A percentile compares a stretch with the other conserved stretches of the same genome.
Evolutionary conservation across 108 stramenopile species (phyloP).

Genomic region (Cyclotella choctawhatcheeana): DNA sequence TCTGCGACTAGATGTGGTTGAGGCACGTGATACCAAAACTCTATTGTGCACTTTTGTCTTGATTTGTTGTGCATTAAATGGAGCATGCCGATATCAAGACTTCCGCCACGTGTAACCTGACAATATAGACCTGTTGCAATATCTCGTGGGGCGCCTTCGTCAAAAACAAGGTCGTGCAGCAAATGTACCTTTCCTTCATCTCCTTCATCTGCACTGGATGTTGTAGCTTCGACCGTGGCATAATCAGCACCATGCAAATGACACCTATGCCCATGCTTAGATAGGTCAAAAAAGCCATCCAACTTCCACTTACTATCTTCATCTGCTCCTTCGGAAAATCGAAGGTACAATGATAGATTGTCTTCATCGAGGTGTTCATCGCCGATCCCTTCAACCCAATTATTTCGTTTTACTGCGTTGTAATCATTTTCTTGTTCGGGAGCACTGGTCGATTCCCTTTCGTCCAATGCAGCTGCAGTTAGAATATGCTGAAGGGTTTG

Average conservation of each 20-base stretch:
- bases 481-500: constrained; percentile 79
- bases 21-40: constrained; percentile 87
- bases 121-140: constrained; percentile 64
- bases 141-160: constrained; percentile 58
- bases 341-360: constrained; percentile 82
- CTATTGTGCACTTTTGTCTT: constrained; percentile 77
- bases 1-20: constrained; percentile 47
- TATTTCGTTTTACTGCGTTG: constrained; percentile 38
- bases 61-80: constrained; percentile 61
- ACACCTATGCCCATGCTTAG: constrained; percentile 68
- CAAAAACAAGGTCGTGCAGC: constrained; percentile 83
- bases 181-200: constrained; percentile 84
- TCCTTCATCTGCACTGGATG: constrained; percentile 89
- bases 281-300: constrained; percentile 78
- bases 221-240: constrained; percentile 57
- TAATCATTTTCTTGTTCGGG: constrained; percentile 13
- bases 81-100: constrained; percentile 86
- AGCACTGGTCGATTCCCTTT: constrained; percentile 40
- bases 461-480: constrained; percentile 52
- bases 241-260: constrained; percentile 58
- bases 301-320: constrained; percentile 71
- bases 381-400: constrained; percentile 85
- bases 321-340: constrained; percentile 87
- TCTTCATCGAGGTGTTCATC: constrained; percentile 88
- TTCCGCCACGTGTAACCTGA: constrained; percentile 69